phyloP scores from a whole-genome alignment of 2,329 filamentous ascomycete species.

The Septoria petroselini region DNA sequence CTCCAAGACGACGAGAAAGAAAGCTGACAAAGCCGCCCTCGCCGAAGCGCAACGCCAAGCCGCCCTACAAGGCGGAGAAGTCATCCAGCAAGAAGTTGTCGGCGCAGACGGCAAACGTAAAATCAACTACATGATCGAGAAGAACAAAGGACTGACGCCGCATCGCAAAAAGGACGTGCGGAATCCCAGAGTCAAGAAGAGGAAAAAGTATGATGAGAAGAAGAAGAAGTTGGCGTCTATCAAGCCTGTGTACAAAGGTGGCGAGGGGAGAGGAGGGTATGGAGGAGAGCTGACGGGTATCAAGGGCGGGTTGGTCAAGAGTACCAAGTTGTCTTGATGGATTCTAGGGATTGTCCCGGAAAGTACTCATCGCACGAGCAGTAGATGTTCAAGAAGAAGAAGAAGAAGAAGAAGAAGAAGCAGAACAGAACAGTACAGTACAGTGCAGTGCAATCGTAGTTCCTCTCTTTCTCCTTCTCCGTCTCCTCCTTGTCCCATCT shows the following conservation, averaged over 20 bases:
- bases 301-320: slow-evolving; percentile 89
- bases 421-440: too few relatives aligned
- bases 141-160: slow-evolving; percentile 93
- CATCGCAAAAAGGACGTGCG: slow-evolving; percentile 89
- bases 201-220: slow-evolving; percentile 92
- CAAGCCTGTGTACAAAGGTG: slow-evolving; percentile 80
- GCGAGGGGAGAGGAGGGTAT: slow-evolving; percentile 81
- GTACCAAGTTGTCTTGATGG: slow-evolving; percentile 70
- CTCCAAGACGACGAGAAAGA: slow-evolving; percentile 60
- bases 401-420: too few relatives aligned
- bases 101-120: slow-evolving; percentile 84
- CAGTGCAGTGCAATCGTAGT: too few relatives aligned
- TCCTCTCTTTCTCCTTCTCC: too few relatives aligned
- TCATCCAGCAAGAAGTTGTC: slow-evolving; percentile 65
- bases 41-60: slow-evolving; percentile 57
- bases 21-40: slow-evolving; percentile 70
- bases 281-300: slow-evolving; percentile 91
- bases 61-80: slow-evolving; percentile 56
- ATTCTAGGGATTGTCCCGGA: too few relatives aligned
- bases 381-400: too few relatives aligned
- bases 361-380: too few relatives aligned
- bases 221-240: slow-evolving; percentile 93
- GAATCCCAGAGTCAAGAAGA: slow-evolving; percentile 97
- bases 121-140: slow-evolving; percentile 90
- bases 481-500: too few relatives aligned